Conservation (phyloP, 139 green algal genomes). For the Raphidocelis subcapitata region DNA sequence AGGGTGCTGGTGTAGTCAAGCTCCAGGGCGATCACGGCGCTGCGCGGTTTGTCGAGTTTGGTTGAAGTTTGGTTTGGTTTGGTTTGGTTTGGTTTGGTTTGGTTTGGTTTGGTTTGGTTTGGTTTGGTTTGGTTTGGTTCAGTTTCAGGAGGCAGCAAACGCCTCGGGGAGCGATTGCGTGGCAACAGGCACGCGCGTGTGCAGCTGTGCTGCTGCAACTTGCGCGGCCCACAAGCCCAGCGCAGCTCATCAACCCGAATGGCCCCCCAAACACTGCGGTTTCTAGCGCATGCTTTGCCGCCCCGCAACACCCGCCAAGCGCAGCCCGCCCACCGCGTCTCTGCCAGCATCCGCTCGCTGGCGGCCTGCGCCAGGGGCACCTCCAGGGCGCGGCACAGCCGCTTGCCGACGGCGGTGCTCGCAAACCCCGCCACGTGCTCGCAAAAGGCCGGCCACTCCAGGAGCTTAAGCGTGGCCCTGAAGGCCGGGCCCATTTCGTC, state of each 20-base stretch:
- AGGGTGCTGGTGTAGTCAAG: conserved; percentile 52
- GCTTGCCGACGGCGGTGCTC: conserved; percentile 64
- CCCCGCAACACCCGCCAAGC: neutral
- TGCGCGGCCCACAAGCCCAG: neutral
- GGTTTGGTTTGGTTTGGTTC: neutral
- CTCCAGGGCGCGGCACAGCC: conserved; percentile 34
- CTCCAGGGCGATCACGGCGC: conserved; percentile 54
- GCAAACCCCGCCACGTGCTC: conserved; percentile 63
- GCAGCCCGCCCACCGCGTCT: conserved; percentile 47
- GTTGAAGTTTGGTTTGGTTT: neutral
- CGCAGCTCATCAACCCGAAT: neutral
- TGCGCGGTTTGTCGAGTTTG: too few relatives aligned
- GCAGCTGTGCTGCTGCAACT: conserved; percentile 9
- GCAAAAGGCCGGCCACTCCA: conserved; percentile 74
- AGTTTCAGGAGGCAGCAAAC: neutral
- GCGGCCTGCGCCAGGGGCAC: conserved; percentile 27
- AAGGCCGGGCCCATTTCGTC: conserved; percentile 45
- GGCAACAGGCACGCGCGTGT: neutral
- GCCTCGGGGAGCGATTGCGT: neutral
- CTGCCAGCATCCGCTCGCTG: conserved; percentile 40
- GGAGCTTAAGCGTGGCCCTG: conserved; percentile 50
- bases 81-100: neutral
- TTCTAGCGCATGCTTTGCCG: neutral
- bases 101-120: neutral
- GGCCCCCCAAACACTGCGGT: neutral